Evolutionary conservation across 768 basidiomycete genomes (phyloP).

Genomic region (Agrocybe praecox): DNA sequence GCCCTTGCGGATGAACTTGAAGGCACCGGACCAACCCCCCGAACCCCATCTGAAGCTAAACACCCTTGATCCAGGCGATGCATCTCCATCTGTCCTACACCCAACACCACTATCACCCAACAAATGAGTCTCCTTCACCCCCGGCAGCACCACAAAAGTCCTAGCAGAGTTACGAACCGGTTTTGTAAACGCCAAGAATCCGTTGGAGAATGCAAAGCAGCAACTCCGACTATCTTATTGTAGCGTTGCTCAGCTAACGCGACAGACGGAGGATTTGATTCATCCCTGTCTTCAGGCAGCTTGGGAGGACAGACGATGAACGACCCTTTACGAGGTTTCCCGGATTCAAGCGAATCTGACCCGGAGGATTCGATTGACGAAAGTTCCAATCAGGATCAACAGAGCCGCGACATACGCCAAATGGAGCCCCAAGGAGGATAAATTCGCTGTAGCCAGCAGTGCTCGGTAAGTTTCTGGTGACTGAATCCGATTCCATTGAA

Average conservation of each 20-base stretch:
- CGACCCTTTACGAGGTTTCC: neutral
- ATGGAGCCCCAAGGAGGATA: slow-evolving; percentile 98
- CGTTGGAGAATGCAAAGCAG: slow-evolving; percentile 83
- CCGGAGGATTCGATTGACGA: slow-evolving; percentile 53
- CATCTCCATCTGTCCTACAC: slow-evolving; percentile 41
- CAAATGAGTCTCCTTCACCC: slow-evolving; percentile 62
- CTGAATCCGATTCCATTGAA: neutral
- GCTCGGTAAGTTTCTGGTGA: slow-evolving; percentile 87
- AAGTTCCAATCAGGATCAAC: slow-evolving; percentile 79
- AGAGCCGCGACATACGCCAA: slow-evolving; percentile 92
- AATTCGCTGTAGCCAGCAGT: slow-evolving; percentile 97
- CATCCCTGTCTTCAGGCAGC: neutral
- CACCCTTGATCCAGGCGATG: slow-evolving; percentile 38
- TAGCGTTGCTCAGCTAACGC: slow-evolving; percentile 80
- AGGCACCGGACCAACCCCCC: slow-evolving; percentile 33
- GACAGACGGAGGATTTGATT: slow-evolving; percentile 79
- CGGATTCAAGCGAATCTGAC: slow-evolving; percentile 5
- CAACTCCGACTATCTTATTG: slow-evolving; percentile 83
- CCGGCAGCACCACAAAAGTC: slow-evolving; percentile 85
- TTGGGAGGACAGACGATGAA: slow-evolving; percentile 2
- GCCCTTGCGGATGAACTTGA: slow-evolving; percentile 85
- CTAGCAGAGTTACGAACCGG: slow-evolving; percentile 86
- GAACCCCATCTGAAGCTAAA: slow-evolving; percentile 28
- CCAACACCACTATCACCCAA: slow-evolving; percentile 59
- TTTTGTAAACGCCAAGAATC: slow-evolving; percentile 75